Conservation (phyloP, 768 basidiomycete species). For the Dentipellis fragilis region DNA sequence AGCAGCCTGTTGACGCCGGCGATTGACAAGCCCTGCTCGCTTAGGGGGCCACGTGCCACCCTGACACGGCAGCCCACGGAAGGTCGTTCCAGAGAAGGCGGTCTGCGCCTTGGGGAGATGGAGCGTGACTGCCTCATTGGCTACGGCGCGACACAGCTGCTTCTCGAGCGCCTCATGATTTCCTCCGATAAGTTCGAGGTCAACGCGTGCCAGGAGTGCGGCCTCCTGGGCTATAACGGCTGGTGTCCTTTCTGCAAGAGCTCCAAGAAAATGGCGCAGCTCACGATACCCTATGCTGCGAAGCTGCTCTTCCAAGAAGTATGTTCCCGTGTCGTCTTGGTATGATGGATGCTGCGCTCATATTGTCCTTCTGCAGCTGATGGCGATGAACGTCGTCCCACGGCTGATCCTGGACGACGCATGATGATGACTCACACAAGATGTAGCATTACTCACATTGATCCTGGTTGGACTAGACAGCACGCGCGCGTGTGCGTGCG, state of each 20-base stretch:
- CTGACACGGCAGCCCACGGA: conserved; percentile 97
- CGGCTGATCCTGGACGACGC: conserved; percentile 82
- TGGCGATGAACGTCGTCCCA: conserved; percentile 96
- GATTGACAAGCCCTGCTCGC: not conserved
- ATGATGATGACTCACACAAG: conserved; percentile 16
- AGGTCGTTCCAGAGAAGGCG: conserved; percentile 95
- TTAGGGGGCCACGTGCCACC: conserved; percentile 89
- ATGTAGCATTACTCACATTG: not conserved
- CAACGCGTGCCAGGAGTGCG: conserved; percentile 90
- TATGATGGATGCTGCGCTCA: not conserved
- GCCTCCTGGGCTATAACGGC: conserved; percentile 87
- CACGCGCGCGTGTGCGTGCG: too few relatives aligned
- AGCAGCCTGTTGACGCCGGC: not conserved
- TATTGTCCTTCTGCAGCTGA: conserved; percentile 41
- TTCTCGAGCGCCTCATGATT: conserved; percentile 97
- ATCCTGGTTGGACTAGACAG: too few relatives aligned
- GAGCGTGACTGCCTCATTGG: conserved; percentile 98
- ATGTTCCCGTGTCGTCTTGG: conserved; percentile 13
- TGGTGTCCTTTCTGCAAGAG: conserved; percentile 99
- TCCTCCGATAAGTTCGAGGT: conserved; percentile 98
- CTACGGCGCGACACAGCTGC: conserved; percentile 93
- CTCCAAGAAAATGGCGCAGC: conserved; percentile 89
- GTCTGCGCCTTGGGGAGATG: conserved; percentile 96
- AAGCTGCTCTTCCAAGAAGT: conserved; percentile 90
- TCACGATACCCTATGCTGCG: conserved; percentile 94